Evolutionary conservation across 139 green algal species (phyloP).

Genomic region (Nannochloris sp.): DNA sequence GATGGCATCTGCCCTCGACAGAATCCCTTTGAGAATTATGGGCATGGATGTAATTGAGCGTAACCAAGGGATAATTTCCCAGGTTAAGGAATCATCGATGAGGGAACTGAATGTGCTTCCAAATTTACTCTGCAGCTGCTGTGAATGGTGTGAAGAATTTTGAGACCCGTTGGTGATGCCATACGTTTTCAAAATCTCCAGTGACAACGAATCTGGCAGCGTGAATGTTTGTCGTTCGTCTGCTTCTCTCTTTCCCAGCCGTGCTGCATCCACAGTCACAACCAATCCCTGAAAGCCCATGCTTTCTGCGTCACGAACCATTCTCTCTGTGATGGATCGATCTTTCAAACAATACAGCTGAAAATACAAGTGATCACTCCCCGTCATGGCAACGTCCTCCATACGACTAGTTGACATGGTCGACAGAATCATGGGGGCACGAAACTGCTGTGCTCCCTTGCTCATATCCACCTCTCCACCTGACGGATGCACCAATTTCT

Average conservation of each 20-base stretch:
- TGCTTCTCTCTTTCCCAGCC: constrained; percentile 57
- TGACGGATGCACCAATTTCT: constrained; percentile 53
- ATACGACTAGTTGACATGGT: constrained; percentile 60
- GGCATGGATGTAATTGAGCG: constrained; percentile 58
- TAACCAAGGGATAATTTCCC: constrained; percentile 71
- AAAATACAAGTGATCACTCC: constrained; percentile 43
- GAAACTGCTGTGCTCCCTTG: constrained; percentile 21
- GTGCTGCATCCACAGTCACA: constrained; percentile 80
- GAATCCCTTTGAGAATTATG: constrained; percentile 79
- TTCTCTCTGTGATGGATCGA: constrained; percentile 40
- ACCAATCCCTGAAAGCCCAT: constrained; percentile 69
- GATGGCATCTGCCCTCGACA: constrained; percentile 62
- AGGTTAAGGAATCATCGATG: constrained; percentile 52
- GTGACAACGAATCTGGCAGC: constrained; percentile 38
- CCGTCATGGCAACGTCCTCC: constrained; percentile 32
- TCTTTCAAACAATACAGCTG: constrained; percentile 57
- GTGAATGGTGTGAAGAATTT: not conserved
- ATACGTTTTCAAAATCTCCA: constrained; percentile 40
- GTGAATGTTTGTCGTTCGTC: constrained; percentile 59
- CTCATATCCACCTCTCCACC: constrained; percentile 59
- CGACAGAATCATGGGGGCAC: constrained; percentile 52
- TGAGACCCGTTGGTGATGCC: not conserved
- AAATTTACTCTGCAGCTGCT: constrained; percentile 5
- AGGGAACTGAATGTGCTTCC: constrained; percentile 25
- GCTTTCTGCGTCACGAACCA: constrained; percentile 53